Evolutionary conservation across 2,329 filamentous ascomycete genomes (phyloP).

Genomic region (Xylariaceae sp.): DNA sequence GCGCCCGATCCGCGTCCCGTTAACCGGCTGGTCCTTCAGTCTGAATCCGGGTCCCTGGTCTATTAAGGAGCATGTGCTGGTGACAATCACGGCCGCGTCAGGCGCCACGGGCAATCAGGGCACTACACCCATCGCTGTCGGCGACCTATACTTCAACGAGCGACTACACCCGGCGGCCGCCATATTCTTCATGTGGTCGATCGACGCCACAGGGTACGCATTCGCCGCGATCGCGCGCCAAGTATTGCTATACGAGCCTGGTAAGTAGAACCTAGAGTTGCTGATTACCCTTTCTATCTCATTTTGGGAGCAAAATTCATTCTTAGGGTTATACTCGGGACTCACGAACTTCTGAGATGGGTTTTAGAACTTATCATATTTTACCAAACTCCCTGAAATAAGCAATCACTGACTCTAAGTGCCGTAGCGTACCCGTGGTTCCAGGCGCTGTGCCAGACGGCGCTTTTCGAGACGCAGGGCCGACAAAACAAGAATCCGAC

Average conservation of each 20-base stretch:
- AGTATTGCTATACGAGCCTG: constrained; percentile 60
- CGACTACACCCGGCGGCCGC: constrained; percentile 55
- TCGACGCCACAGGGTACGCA: constrained; percentile 61
- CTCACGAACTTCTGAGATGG: too few species aligned
- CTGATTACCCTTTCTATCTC: too few species aligned
- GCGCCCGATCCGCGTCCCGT: constrained; percentile 50
- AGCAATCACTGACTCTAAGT: too few species aligned
- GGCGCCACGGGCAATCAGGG: constrained; percentile 56
- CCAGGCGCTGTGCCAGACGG: constrained; percentile 55
- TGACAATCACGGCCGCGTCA: constrained; percentile 57
- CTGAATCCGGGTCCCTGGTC: constrained; percentile 60
- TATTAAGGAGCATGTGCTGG: constrained; percentile 60
- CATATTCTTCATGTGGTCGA: constrained; percentile 63
- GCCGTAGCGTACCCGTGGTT: constrained; percentile 59
- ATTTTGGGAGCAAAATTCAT: too few species aligned
- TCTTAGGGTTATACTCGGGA: too few species aligned
- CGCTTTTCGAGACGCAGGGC: constrained; percentile 60
- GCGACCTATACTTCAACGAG: constrained; percentile 59
- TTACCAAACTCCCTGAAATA: too few species aligned
- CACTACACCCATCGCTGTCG: constrained; percentile 56
- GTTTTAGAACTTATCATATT: too few species aligned
- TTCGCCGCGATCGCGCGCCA: constrained; percentile 61
- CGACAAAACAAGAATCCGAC: constrained; percentile 55
- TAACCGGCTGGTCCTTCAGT: constrained; percentile 51
- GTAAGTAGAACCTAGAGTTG: too few species aligned